Base-by-base conservation (phyloP, 345 rosid species). In the Heritiera littoralis region DNA sequence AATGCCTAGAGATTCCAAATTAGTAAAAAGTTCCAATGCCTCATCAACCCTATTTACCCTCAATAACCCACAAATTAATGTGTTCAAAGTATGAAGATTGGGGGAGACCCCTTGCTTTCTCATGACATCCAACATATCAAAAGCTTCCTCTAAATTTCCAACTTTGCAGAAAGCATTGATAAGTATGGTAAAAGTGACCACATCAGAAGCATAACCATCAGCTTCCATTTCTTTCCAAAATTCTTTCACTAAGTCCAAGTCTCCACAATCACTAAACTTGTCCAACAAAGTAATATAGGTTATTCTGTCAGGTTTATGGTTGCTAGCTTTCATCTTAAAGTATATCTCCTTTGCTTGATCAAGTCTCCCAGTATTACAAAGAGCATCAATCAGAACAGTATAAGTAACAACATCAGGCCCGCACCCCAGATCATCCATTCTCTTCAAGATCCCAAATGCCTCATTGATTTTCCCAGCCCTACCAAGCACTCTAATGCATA, bases 391-490 rank as follows among this genome's bases (percentile, higher is more conserved):
- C 59, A 95, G 90, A 85, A 93, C 98, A 51, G 97, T 95, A 71
- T 89, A 93, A 54, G 98, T 91, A 79, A 95, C 88, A 67, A 93
- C 93, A 80, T 95, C 98, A 70, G 97, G 96, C 56, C 93, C 89
- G 72, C 96, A 95, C 79, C 98, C 98, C 80, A 87, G 91, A 20
- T 86, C 90, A 60, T 95, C 96, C 99, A 95, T 95, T 81, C 88
- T 87, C 84, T 92, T 87, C 81, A 95, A 74, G n/a, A 93, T 85
- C 38, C 55, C 80, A 71, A 60, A 86, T 1, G 99, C 97, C 82
- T 92, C 93, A 0, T 89, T 83, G 23, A 92, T 93, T 88, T 82
- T 91, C 49, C 98, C 96, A 0, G 92, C 94, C 80, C 91, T 89
- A 49, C 99, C 98, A 71, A 95, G 92, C 51, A 88, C 85, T 77